phyloP scores from a whole-genome alignment of 768 basidiomycete genomes.

The Phaeolepiota aurea region DNA sequence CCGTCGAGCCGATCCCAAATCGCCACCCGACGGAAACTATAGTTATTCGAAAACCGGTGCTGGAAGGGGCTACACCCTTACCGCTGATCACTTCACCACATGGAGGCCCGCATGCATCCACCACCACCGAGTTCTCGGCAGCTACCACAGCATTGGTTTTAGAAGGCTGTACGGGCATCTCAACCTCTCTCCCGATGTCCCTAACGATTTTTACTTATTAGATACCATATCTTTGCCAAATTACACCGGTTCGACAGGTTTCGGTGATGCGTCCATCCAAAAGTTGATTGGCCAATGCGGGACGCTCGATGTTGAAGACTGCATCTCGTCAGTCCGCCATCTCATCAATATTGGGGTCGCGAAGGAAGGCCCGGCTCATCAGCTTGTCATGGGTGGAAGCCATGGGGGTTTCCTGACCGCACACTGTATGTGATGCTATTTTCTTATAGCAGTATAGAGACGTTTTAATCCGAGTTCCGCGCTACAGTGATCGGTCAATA shows the following conservation, averaged over 20 bases:
- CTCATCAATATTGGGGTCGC: conserved; percentile 44
- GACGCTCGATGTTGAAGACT: conserved; percentile 56
- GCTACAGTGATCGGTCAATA: conserved; percentile 60
- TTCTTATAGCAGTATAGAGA: too few relatives aligned
- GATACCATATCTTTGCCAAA: conserved; percentile 56
- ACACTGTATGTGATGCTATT: conserved; percentile 39
- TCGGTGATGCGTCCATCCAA: conserved; percentile 51
- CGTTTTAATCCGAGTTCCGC: too few relatives aligned
- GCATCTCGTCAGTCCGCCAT: conserved; percentile 43
- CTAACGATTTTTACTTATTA: conserved; percentile 11
- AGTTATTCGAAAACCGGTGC: conserved; percentile 27
- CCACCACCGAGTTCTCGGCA: conserved; percentile 39
- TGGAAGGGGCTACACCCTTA: conserved; percentile 14
- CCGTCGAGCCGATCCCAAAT: conserved; percentile 41
- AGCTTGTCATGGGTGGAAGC: conserved; percentile 55
- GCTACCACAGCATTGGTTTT: conserved; percentile 35
- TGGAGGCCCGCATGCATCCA: conserved; percentile 53
- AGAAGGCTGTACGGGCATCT: conserved; percentile 47
- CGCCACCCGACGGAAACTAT: conserved; percentile 47
- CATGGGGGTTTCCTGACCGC: conserved; percentile 63
- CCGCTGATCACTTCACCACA: conserved; percentile 49
- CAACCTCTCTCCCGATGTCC: neutral
- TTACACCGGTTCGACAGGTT: conserved; percentile 64
- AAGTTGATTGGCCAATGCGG: conserved; percentile 53
- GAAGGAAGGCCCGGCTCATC: conserved; percentile 36